These are phyloP conservation scores for Ganoderma sp. DNA, from an alignment of 1,284 basidiomycete genomes.

Conservation along the genomic window DNA sequence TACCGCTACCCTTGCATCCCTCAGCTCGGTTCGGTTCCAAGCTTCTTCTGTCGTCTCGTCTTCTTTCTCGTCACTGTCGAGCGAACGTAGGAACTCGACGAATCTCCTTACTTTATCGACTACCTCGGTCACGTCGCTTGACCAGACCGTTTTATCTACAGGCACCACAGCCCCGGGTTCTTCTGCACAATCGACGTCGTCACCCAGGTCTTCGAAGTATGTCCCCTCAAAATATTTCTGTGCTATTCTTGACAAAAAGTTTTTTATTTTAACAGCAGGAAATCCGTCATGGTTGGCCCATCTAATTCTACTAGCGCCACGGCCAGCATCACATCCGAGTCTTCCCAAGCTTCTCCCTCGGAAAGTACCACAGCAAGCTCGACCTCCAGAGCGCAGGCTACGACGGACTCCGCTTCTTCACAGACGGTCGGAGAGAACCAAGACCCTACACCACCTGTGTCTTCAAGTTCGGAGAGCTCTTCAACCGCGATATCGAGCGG, in stretches of 20 bases:
- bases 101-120: not conserved
- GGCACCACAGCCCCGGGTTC: constrained; percentile 9
- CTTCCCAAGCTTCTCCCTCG: constrained; percentile 10
- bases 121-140: constrained; percentile 3
- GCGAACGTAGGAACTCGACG: not conserved
- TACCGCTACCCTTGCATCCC: not conserved
- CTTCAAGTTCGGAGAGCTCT: not conserved
- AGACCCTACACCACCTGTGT: not conserved
- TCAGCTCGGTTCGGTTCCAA: constrained; percentile 4
- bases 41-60: constrained; percentile 13
- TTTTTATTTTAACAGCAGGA: not conserved
- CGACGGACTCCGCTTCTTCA: not conserved
- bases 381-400: not conserved
- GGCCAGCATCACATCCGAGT: not conserved
- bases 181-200: not conserved
- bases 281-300: constrained; percentile 13
- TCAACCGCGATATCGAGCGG: not conserved
- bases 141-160: constrained; percentile 17
- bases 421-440: not conserved
- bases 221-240: not conserved
- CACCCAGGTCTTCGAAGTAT: constrained; percentile 4
- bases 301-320: not conserved
- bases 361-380: constrained; percentile 3
- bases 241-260: not conserved
- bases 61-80: constrained; percentile 7